phyloP scores from a whole-genome alignment of 208 protist species.

The Kentomonas sorsogonicus region DNA sequence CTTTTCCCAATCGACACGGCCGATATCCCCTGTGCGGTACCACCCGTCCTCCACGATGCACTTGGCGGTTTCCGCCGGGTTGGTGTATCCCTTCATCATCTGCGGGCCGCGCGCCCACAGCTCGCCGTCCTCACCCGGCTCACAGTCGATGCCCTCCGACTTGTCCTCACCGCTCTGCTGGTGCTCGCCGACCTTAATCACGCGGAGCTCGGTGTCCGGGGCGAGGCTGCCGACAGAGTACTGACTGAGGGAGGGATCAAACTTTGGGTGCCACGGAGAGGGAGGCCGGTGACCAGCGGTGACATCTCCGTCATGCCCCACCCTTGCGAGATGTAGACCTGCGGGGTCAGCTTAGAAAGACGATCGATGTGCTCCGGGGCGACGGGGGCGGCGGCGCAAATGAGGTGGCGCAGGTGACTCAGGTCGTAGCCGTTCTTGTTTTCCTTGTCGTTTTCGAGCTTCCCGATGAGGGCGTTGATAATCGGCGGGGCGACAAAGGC shows the following conservation, averaged over 20 bases:
- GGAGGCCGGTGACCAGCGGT: slow-evolving; percentile 30
- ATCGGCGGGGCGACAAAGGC: slow-evolving; percentile 76
- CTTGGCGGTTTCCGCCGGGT: slow-evolving; percentile 31
- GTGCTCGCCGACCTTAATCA: slow-evolving; percentile 27
- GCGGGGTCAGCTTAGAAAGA: slow-evolving; percentile 11
- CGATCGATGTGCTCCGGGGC: slow-evolving; percentile 32
- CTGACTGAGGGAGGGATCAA: too few relatives aligned
- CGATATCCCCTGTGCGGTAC: slow-evolving; percentile 77
- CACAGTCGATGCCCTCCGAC: slow-evolving; percentile 19
- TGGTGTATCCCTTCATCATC: slow-evolving; percentile 75
- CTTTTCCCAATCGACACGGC: slow-evolving; percentile 29
- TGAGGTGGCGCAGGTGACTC: neutral
- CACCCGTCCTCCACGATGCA: slow-evolving; percentile 55
- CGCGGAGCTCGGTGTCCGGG: slow-evolving; percentile 31
- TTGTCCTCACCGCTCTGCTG: slow-evolving; percentile 35
- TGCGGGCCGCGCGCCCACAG: slow-evolving; percentile 65
- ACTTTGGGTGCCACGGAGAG: too few relatives aligned
- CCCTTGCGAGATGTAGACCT: slow-evolving; percentile 32
- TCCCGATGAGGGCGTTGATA: slow-evolving; percentile 56
- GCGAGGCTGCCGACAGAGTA: slow-evolving; percentile 16
- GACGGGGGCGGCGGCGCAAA: slow-evolving; percentile 60
- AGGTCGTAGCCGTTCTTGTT: slow-evolving; percentile 24
- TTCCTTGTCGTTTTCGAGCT: slow-evolving; percentile 22
- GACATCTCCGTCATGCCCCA: slow-evolving; percentile 83
- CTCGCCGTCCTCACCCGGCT: slow-evolving; percentile 45